phyloP scores from a whole-genome alignment of 1,284 basidiomycete species.

The Xerocomus nothofagi region DNA sequence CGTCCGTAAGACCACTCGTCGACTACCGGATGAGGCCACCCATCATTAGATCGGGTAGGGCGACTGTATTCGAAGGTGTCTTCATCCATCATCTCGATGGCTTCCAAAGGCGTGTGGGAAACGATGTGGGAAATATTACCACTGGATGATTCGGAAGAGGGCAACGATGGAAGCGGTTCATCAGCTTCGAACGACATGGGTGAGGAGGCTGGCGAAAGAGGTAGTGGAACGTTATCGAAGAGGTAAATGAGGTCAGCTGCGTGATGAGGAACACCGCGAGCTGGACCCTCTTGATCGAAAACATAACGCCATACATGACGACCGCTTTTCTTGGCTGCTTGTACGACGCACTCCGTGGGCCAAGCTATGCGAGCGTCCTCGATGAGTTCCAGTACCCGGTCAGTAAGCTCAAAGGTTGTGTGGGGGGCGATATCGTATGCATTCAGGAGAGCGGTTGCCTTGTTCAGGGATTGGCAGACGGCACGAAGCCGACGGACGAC shows the following conservation, averaged over 20 bases:
- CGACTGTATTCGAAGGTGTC: conserved; percentile 22
- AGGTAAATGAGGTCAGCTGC: conserved; percentile 70
- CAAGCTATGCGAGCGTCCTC: conserved; percentile 72
- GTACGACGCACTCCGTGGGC: conserved; percentile 65
- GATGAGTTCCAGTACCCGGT: conserved; percentile 66
- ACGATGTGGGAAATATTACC: conserved; percentile 33
- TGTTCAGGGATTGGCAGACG: conserved; percentile 64
- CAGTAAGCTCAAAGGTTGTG: conserved; percentile 62
- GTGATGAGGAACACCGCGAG: conserved; percentile 61
- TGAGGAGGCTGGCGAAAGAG: conserved; percentile 35
- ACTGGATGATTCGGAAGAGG: conserved; percentile 34
- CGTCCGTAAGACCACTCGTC: conserved; percentile 62
- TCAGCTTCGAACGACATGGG: conserved; percentile 42
- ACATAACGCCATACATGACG: conserved; percentile 70
- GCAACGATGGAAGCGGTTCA: conserved; percentile 30
- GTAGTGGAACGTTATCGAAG: conserved; percentile 67
- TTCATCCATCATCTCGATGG: conserved; percentile 31
- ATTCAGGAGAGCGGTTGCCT: conserved; percentile 58
- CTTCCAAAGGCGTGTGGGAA: conserved; percentile 27
- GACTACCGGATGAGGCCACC: conserved; percentile 55
- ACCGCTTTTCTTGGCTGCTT: conserved; percentile 48
- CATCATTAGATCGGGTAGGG: conserved; percentile 28
- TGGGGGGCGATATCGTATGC: conserved; percentile 66
- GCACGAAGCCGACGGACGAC: conserved; percentile 67
- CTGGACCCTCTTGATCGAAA: conserved; percentile 75